Conservation (phyloP, 345 rosid genomes). For the Alliaria petiolata region DNA sequence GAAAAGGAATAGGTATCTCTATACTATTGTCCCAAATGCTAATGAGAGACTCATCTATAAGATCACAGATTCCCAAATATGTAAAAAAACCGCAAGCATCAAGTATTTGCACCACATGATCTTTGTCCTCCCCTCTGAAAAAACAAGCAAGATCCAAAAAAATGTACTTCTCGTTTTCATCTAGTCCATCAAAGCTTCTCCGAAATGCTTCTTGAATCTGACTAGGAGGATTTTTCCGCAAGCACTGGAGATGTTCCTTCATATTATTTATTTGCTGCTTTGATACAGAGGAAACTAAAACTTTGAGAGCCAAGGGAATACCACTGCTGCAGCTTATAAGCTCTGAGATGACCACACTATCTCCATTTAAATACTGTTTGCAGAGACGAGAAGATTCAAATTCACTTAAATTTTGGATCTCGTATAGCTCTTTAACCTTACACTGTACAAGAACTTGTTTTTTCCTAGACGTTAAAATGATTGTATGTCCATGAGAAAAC, state of each 20-base stretch:
- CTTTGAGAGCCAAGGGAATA: slow-evolving; percentile 15
- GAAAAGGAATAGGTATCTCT: slow-evolving; percentile 26
- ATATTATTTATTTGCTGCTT: neutral
- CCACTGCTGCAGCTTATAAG: slow-evolving; percentile 13
- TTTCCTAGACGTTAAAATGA: slow-evolving; percentile 19
- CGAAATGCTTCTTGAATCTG: slow-evolving; percentile 16
- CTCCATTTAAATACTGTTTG: neutral
- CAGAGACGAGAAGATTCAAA: slow-evolving; percentile 13
- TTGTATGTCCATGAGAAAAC: slow-evolving; percentile 24
- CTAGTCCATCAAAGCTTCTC: slow-evolving; percentile 34
- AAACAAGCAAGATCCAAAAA: slow-evolving; percentile 37
- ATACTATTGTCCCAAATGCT: slow-evolving; percentile 1
- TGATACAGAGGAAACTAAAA: neutral
- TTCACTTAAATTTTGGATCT: neutral
- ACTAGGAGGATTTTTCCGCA: slow-evolving; percentile 1
- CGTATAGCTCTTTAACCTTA: neutral
- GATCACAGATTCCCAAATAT: slow-evolving; percentile 29
- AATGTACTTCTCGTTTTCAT: slow-evolving; percentile 26
- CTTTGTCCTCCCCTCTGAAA: slow-evolving; percentile 19
- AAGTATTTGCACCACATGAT: slow-evolving; percentile 22
- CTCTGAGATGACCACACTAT: neutral
- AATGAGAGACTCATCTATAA: slow-evolving; percentile 30
- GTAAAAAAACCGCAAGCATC: slow-evolving; percentile 26
- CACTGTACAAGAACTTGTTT: slow-evolving; percentile 30
- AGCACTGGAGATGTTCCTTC: slow-evolving; percentile 8